These are phyloP conservation scores for Epichloe glyceriae DNA, from an alignment of 2,329 filamentous ascomycete genomes.

Conservation along the genomic window DNA sequence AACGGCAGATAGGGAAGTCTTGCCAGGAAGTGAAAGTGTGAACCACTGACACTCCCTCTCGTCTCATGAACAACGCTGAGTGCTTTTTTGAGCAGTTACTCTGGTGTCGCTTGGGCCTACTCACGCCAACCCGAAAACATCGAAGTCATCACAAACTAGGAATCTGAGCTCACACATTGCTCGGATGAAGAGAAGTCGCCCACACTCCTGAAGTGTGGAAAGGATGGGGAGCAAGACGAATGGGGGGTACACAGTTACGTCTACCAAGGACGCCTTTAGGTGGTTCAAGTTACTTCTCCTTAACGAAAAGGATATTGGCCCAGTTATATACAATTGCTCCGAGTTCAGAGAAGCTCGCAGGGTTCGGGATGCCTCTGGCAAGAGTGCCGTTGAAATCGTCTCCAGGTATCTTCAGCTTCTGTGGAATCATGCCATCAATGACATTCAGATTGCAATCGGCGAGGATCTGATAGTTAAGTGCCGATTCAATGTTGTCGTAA, in stretches of 20 bases:
- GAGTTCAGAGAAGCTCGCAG: slow-evolving; percentile 10
- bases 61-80: background rate
- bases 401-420: slow-evolving; percentile 19
- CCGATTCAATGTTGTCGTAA: slow-evolving; percentile 25
- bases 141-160: slow-evolving; percentile 20
- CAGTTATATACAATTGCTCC: slow-evolving; percentile 9
- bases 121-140: slow-evolving; percentile 14
- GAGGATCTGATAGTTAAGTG: slow-evolving; percentile 10
- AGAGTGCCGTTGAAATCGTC: slow-evolving; percentile 16
- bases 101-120: slow-evolving; percentile 27
- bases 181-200: slow-evolving; percentile 21
- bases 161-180: slow-evolving; percentile 9
- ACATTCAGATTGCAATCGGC: slow-evolving; percentile 16
- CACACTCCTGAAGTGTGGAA: slow-evolving; percentile 11
- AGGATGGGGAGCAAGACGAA: rapidly evolving
- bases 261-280: slow-evolving; percentile 11
- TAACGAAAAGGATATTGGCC: slow-evolving; percentile 16
- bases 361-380: slow-evolving; percentile 4
- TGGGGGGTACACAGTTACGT: slow-evolving; percentile 23
- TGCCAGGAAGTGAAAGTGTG: too few species aligned
- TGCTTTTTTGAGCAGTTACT: slow-evolving; percentile 15
- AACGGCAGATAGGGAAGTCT: background rate
- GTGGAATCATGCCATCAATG: slow-evolving; percentile 18
- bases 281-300: slow-evolving; percentile 32
- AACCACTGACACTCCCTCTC: background rate